Percentiles rank a stretch among this genome's conserved stretches.
phyloP scores from a whole-genome alignment of 306 rosid genomes.

The Vigna radiata region DNA sequence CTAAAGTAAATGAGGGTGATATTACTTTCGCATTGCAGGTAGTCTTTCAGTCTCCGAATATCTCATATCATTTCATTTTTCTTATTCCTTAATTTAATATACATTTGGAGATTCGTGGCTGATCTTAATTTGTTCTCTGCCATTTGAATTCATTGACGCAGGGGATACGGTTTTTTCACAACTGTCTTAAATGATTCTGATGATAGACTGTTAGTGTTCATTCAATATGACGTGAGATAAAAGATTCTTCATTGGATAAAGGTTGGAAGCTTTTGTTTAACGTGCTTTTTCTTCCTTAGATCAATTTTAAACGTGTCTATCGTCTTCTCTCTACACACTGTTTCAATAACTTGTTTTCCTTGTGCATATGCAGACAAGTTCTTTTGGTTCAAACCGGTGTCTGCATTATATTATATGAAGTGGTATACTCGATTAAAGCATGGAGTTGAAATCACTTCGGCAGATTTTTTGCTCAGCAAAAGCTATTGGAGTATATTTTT shows the following conservation, averaged over 20 bases:
- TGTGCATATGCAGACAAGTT: conserved; percentile 34
- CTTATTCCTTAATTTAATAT: background rate
- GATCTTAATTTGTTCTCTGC: conserved; percentile 10
- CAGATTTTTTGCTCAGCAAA: conserved; percentile 29
- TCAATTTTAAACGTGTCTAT: background rate
- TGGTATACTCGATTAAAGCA: conserved; percentile 10
- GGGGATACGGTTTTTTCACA: conserved; percentile 91
- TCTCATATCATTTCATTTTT: background rate
- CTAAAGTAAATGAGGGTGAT: conserved; percentile 75
- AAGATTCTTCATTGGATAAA: conserved; percentile 32
- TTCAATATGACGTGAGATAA: conserved; percentile 25
- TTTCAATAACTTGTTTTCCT: conserved; percentile 13
- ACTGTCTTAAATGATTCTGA: conserved; percentile 63
- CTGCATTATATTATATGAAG: conserved; percentile 3
- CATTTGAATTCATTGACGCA: conserved; percentile 45
- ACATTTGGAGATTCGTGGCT: conserved; percentile 8
- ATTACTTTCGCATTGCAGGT: conserved; percentile 88
- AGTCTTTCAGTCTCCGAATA: conserved; percentile 6
- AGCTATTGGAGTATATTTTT: conserved; percentile 17
- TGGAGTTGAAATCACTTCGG: background rate
- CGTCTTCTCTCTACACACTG: background rate
- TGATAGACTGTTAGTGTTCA: conserved; percentile 26
- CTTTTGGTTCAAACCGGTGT: background rate
- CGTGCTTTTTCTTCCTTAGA: background rate
- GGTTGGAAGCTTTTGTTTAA: conserved; percentile 36